Evolutionary conservation across 2,329 filamentous ascomycete species (phyloP), one percentile per base, ranked within the genome.

Genomic region (Penicillium sp.): DNA sequence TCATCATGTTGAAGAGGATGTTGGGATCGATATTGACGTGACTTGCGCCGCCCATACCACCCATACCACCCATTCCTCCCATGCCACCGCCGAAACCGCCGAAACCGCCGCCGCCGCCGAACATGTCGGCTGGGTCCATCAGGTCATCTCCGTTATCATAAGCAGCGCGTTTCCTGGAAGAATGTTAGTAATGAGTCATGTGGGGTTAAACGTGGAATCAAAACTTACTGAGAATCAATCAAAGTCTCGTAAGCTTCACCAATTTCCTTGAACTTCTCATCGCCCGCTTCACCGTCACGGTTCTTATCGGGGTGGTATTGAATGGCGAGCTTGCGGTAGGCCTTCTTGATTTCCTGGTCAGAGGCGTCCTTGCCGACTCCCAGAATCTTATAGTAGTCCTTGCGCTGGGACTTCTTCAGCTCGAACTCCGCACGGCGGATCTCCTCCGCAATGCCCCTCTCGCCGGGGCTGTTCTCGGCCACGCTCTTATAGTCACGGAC

Each of bases 301-400:
- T 97, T 99, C 84, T 99, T 99, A 78, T 99, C 94, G 2, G 94
- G 94, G 74, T 99, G 94, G 71, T 96, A 89, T 61, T 92, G 81
- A 64, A 99, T 93, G 53, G 94, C 94, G 69, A 96, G 82, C 76
- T 94, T 96, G 62, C 93, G 86, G 79, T 99, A 99, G 1, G 93
- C 94, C 78, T 92, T 93, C 82, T 97, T 99, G 79, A 99, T 94
- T 51, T 94, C 85, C 53, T 81, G 81, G 19, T 96, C 91, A 38
- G 83, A 84, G 35, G 91, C 91, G 58, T 92, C 88, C 80, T 97
- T 97, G 54, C 88, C 80, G 8, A 99, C 78, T 6, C 87, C 89
- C 49, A 99, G 84, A 62, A 97, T 96, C 83, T 97, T 97, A 81
- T 99, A 99, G 78, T 96, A 97, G 70, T 99, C 94, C 76, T 99